Percentiles rank a stretch among this genome's conserved stretches.
These are phyloP conservation scores for Hygrophila difformis DNA, from an alignment of 257 asterid genomes.

Conservation along the genomic window DNA sequence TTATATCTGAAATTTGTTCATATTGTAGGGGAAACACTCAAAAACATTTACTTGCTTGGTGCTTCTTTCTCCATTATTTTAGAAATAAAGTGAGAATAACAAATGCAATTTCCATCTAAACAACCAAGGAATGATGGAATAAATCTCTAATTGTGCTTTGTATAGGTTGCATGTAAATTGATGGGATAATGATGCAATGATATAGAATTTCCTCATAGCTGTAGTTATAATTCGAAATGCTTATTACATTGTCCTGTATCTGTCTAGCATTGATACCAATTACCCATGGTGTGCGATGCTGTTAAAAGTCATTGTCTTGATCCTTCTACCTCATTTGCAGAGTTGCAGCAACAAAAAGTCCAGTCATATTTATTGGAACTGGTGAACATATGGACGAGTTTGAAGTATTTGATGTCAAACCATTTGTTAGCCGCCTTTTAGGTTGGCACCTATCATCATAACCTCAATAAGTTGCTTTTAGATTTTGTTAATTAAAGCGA, in stretches of 20 bases:
- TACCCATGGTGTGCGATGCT: background rate
- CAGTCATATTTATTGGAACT: conserved; percentile 86
- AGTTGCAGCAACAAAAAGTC: conserved; percentile 97
- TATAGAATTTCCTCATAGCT: no score
- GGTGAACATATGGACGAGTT: conserved; percentile 99
- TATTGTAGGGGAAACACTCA: no score
- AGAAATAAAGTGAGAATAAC: no score
- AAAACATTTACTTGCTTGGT: no score
- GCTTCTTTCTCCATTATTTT: no score
- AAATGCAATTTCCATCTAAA: no score
- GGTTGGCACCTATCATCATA: conserved; percentile 32
- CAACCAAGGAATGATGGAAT: conserved; percentile 1
- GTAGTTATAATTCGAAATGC: no score
- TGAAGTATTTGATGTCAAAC: conserved; percentile 92
- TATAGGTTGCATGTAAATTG: conserved; percentile 12
- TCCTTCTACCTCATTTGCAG: conserved; percentile 35
- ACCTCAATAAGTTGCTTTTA: background rate
- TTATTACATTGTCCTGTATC: no score
- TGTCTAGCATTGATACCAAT: conserved; percentile 7
- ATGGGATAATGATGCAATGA: no score
- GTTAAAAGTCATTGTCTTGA: conserved; percentile 2
- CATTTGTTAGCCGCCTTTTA: conserved; percentile 95
- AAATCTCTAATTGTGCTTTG: conserved; percentile 4
- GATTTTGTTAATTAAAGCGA: background rate
- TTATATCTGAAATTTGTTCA: no score